These are phyloP conservation scores for Gonapodya prolifera DNA, from an alignment of 192 early-diverging fungal genomes.

Conservation along the genomic window DNA sequence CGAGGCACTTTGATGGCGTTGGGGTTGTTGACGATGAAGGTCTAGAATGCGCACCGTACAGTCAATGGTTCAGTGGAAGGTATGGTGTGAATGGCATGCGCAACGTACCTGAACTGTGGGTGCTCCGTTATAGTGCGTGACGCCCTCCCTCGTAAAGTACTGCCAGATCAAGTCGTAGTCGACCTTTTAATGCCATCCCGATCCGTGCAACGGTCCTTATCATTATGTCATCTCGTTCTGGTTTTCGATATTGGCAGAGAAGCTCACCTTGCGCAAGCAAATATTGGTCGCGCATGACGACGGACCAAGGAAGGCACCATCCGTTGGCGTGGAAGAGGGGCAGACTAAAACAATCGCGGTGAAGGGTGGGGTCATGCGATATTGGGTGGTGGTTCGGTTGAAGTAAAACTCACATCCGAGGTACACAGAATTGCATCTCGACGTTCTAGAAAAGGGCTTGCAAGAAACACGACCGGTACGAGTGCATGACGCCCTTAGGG, in stretches of 20 bases:
- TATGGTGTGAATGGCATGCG: too few relatives aligned
- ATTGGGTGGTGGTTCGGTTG: too few relatives aligned
- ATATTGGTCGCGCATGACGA: conserved; percentile 23
- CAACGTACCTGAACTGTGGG: conserved; percentile 51
- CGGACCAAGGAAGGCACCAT: conserved; percentile 19
- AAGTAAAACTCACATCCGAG: too few relatives aligned
- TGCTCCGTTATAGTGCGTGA: conserved; percentile 42
- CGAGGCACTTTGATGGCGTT: conserved; percentile 18
- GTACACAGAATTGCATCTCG: conserved; percentile 28
- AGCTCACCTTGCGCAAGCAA: conserved; percentile 36
- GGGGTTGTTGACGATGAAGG: conserved; percentile 29
- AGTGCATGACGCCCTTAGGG: conserved; percentile 38
- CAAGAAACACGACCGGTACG: conserved; percentile 37
- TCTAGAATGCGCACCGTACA: too few relatives aligned
- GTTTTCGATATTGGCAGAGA: neutral
- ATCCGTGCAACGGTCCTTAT: conserved; percentile 16
- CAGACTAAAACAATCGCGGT: conserved; percentile 32
- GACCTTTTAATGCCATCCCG: conserved; percentile 20
- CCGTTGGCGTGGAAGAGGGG: conserved; percentile 46
- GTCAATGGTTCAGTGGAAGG: too few relatives aligned
- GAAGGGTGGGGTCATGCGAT: too few relatives aligned
- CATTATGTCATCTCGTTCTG: neutral
- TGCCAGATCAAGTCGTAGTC: conserved; percentile 43
- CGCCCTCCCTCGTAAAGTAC: conserved; percentile 19
- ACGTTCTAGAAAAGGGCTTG: conserved; percentile 23